Percentiles rank a stretch among this genome's conserved stretches.
These are phyloP conservation scores for Apiosordaria backusii DNA, from an alignment of 495 filamentous ascomycete genomes.

Conservation along the genomic window DNA sequence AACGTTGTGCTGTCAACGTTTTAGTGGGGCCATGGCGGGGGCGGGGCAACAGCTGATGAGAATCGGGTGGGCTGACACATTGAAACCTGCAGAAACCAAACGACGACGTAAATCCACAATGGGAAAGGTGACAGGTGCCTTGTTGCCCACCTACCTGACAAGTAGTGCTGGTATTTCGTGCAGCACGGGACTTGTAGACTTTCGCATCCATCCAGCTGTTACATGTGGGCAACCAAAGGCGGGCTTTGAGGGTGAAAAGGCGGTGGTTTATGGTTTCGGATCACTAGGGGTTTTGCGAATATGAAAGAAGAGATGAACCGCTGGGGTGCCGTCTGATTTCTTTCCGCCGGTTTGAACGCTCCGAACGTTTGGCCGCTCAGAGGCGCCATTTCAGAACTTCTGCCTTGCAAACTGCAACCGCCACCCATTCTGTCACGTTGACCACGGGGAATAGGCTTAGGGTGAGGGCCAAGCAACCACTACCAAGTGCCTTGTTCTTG, in stretches of 20 bases:
- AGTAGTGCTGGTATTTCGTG: background rate
- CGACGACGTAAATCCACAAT: background rate
- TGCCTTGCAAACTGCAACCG: background rate
- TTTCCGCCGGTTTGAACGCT: background rate
- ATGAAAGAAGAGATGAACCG: background rate
- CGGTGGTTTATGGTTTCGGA: background rate
- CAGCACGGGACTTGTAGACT: background rate
- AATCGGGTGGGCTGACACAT: background rate
- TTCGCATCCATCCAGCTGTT: background rate
- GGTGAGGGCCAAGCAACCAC: background rate
- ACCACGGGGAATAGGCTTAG: background rate
- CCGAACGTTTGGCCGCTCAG: background rate
- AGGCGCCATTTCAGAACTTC: background rate
- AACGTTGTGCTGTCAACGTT: background rate
- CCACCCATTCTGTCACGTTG: constrained; percentile 3
- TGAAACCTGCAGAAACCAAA: background rate
- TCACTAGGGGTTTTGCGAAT: too few species aligned
- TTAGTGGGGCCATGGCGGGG: constrained; percentile 8
- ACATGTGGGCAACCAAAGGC: background rate
- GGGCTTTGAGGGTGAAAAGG: background rate
- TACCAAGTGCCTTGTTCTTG: background rate
- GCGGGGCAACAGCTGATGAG: background rate
- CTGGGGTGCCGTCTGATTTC: background rate
- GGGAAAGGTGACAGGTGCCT: background rate
- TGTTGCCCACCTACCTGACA: background rate